Base-by-base conservation (phyloP, 306 rosid genomes). In the Argentina anserina region DNA sequence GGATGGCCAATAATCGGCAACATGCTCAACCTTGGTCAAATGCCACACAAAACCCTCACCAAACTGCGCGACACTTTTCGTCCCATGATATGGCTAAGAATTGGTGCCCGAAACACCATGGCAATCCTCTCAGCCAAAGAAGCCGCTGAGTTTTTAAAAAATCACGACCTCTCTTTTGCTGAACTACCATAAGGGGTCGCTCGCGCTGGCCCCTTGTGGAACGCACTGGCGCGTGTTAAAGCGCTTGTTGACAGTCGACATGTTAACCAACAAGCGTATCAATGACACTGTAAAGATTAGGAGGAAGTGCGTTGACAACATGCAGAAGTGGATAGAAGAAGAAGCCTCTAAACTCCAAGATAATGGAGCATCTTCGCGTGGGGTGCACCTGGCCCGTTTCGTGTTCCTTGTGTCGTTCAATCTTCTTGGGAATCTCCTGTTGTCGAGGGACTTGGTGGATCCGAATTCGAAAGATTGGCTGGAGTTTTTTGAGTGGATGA, bases 1-100 rank as follows among this genome's bases (percentile, higher is more conserved):
- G 92, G 92, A 76, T 85, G 87, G 87, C 89, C 87, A 0, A 23
- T 87, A 11, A 59, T 87, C 7, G 92, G 92, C 12, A 87, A 83
- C 83, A 83, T 87, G 81, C 81, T 87, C 76, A 84, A 87, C 21
- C 81, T 87, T 0, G 92, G 86, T 67, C 64, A 66, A 15, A 85
- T 83, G 86, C 87, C 89, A 13, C 89, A 85, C 43, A 81, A 80
- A 15, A 79, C 86, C 21, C 29, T 83, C 34, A 3, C 77, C 28
- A 13, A 63, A 5, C 72, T 87, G 25, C 84, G 78, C 40, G 45
- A 67, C 33, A 67, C 58, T 9, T 66, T 78, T 40, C 84, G 86
- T 9, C 80, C 83, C 3, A 73, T 87, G 23, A 39, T 85, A 17
- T 77, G 92, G 89, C 84, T 87, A 62, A 72, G 45, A 56, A 34